Evolutionary conservation across 106 monocot genomes (phyloP).

Genomic region (Apostasia shenzhenica): DNA sequence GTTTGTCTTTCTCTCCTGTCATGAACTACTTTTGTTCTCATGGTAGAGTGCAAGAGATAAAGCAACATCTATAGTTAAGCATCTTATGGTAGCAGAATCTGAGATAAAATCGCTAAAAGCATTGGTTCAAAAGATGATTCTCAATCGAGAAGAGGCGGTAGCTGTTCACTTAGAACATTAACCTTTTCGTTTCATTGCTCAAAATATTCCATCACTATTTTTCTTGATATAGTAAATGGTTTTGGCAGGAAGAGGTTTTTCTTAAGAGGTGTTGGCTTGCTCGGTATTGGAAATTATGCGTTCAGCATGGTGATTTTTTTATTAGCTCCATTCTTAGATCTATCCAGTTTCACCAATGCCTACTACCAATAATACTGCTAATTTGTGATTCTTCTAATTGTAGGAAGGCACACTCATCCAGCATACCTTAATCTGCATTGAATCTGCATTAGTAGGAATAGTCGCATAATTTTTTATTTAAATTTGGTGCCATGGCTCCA

Average conservation of each 20-base stretch:
- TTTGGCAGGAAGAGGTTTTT: slow-evolving; percentile 65
- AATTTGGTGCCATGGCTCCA: too few relatives aligned
- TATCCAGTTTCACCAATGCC: too few relatives aligned
- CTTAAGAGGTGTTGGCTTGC: slow-evolving; percentile 92
- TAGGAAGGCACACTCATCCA: too few relatives aligned
- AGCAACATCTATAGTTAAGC: slow-evolving; percentile 28
- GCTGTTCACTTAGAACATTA: not conserved
- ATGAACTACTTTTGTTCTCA: not conserved
- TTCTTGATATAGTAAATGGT: slow-evolving; percentile 1
- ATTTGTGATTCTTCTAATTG: too few relatives aligned
- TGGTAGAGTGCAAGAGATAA: slow-evolving; percentile 28
- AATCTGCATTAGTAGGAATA: too few relatives aligned
- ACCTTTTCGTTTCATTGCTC: not conserved
- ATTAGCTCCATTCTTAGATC: too few relatives aligned
- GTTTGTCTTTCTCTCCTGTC: not conserved
- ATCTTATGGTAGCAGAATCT: slow-evolving; percentile 36
- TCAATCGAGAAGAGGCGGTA: slow-evolving; percentile 72
- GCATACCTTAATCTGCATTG: too few relatives aligned
- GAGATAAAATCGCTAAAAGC: slow-evolving; percentile 40
- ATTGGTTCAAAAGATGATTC: slow-evolving; percentile 46
- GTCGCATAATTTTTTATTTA: too few relatives aligned
- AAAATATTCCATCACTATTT: slow-evolving; percentile 1
- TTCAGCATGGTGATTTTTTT: slow-evolving; percentile 41
- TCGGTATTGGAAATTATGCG: slow-evolving; percentile 83
- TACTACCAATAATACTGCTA: too few relatives aligned